phyloP scores from a whole-genome alignment of 2,329 filamentous ascomycete species.

The Endocalyx cinctus region DNA sequence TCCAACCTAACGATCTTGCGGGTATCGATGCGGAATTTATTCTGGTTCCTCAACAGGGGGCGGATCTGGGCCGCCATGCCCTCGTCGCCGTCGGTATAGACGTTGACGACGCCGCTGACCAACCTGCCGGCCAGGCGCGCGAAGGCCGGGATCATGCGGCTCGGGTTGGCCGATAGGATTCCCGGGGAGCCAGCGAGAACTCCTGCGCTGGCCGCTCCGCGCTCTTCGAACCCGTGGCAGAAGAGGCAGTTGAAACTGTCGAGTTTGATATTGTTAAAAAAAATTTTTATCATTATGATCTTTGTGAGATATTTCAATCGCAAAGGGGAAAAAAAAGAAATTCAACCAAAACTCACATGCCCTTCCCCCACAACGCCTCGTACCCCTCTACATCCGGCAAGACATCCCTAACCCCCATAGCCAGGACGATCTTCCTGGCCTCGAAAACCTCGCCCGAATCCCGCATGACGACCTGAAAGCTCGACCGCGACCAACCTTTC shows the following conservation, averaged over 20 bases:
- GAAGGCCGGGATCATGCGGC: slow-evolving; percentile 30
- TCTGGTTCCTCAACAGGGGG: slow-evolving; percentile 20
- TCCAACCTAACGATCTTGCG: slow-evolving; percentile 16
- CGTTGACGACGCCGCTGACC: slow-evolving; percentile 36
- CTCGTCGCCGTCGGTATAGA: slow-evolving; percentile 47
- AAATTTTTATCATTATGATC: too few species aligned
- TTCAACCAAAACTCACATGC: slow-evolving; percentile 35
- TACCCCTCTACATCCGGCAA: slow-evolving; percentile 49
- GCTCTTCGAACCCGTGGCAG: slow-evolving; percentile 57
- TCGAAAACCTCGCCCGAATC: slow-evolving; percentile 35
- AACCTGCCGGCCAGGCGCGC: slow-evolving; percentile 40
- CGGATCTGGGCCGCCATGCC: slow-evolving; percentile 25
- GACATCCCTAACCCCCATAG: slow-evolving; percentile 48
- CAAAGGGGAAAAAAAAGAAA: slow-evolving; percentile 7
- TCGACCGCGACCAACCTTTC: slow-evolving; percentile 9
- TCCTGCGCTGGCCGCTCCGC: slow-evolving; percentile 39
- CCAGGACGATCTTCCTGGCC: slow-evolving; percentile 51
- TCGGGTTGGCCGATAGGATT: slow-evolving; percentile 30
- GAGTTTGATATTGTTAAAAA: background rate
- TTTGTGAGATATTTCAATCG: too few species aligned
- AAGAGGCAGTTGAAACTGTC: slow-evolving; percentile 53
- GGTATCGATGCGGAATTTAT: slow-evolving; percentile 34
- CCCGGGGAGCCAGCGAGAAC: too few species aligned
- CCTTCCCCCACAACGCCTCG: slow-evolving; percentile 47
- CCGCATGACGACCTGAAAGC: slow-evolving; percentile 34